Evolutionary conservation across 768 basidiomycete genomes (phyloP).

Genomic region (Lanmaoa pseudosensibilis): DNA sequence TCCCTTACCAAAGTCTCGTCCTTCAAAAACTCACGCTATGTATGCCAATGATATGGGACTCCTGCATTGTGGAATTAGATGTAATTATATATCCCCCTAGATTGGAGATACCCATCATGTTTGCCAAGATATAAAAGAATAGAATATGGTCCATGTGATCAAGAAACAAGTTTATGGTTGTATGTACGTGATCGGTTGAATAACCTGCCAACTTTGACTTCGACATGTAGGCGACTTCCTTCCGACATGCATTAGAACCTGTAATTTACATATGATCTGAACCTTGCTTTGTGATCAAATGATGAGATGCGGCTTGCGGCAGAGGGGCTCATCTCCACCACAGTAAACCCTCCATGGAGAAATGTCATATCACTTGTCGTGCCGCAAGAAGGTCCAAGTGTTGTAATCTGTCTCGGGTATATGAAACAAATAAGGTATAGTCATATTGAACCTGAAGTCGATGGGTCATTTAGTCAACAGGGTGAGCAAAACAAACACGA

Average conservation of each 20-base stretch:
- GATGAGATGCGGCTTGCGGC: not conserved
- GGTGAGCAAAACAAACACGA: not conserved
- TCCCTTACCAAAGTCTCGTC: no score
- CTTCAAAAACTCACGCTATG: conserved; percentile 2
- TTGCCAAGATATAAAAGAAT: not conserved
- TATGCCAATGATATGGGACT: conserved; percentile 11
- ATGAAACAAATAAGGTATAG: conserved; percentile 10
- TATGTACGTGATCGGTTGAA: conserved; percentile 18
- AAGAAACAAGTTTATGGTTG: not conserved
- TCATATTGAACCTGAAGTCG: not conserved
- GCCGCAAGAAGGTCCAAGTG: not conserved
- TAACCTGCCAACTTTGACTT: not conserved
- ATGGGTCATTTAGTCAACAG: conserved; percentile 1
- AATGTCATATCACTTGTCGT: not conserved
- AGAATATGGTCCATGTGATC: not conserved
- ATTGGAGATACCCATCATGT: conserved; percentile 24
- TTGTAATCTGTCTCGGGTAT: conserved; percentile 1
- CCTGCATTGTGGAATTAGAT: conserved; percentile 14
- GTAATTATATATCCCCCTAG: conserved; percentile 22
- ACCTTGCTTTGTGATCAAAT: conserved; percentile 1
- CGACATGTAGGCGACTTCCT: not conserved
- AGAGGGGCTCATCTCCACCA: not conserved
- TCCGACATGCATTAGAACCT: not conserved
- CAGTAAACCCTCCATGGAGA: conserved; percentile 6
- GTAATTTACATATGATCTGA: not conserved